These are phyloP conservation scores for Penicillium salamii DNA, from an alignment of 495 filamentous ascomycete species.

Conservation along the genomic window DNA sequence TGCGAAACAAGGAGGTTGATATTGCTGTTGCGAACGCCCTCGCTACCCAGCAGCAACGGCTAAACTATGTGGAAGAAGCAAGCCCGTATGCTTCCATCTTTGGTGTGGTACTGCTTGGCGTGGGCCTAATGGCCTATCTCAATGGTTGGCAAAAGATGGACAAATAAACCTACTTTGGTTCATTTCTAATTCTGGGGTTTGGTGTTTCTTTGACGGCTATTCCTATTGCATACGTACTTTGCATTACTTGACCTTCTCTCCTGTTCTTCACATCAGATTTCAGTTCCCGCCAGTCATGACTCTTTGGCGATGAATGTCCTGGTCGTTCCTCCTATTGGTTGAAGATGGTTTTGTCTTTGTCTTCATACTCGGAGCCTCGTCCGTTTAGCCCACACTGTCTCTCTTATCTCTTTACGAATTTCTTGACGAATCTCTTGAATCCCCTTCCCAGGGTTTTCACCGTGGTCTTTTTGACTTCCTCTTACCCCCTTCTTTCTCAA, in stretches of 20 bases:
- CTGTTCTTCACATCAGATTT: conserved; percentile 23
- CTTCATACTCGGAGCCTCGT: conserved; percentile 16
- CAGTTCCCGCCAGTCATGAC: conserved; percentile 40
- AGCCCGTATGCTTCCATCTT: conserved; percentile 85
- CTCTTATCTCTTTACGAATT: conserved; percentile 11
- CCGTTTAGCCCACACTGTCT: conserved; percentile 24
- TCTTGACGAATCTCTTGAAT: conserved; percentile 4
- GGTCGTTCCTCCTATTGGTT: conserved; percentile 23
- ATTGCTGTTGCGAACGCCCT: conserved; percentile 36
- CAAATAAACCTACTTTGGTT: conserved; percentile 39
- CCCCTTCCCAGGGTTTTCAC: background rate
- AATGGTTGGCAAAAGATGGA: conserved; percentile 81
- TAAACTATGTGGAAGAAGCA: conserved; percentile 56
- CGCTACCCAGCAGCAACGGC: conserved; percentile 37
- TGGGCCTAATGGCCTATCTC: conserved; percentile 91
- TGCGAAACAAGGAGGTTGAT: conserved; percentile 36
- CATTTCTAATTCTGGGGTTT: conserved; percentile 14
- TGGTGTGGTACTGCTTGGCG: conserved; percentile 83
- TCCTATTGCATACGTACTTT: conserved; percentile 23
- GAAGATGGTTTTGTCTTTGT: conserved; percentile 13
- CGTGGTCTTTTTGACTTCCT: background rate
- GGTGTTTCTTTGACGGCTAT: conserved; percentile 12
- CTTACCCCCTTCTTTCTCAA: conserved; percentile 4
- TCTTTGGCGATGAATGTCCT: conserved; percentile 32
- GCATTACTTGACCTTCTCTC: conserved; percentile 30